Base-by-base conservation (phyloP, 73 alveolate species). In the Tetrahymena malaccensis region DNA sequence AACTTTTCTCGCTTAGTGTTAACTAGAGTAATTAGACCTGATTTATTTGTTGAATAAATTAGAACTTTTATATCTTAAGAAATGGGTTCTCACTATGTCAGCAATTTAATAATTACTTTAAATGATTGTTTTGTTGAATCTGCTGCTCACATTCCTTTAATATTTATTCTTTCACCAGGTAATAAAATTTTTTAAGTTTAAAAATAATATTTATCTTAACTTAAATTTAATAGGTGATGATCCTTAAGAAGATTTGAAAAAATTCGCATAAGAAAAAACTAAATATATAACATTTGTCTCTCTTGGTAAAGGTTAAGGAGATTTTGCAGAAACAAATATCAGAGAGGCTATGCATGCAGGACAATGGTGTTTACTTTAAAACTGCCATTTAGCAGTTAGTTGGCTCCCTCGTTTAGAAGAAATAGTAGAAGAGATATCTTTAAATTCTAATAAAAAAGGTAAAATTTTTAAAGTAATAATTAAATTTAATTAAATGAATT, bases 361-460 rank as follows among this genome's bases (percentile, higher is more conserved):
- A 84, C 95, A 97, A 25, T 99, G 99, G 99, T 99, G 98, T n/a
- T 97, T 99, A 40, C 97, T 99, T 55, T 99, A 99, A 96, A 99
- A 99, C 96, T 98, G 99, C 95, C 99, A 99, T 94, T 97, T 99
- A 40, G 99, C 99, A 25, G 98, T 98, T 85, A 96, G 99, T 95
- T 99, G 99, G 99, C 97, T 99, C 99, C 98, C 99, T 15, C 97
- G 97, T 96, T 96, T 98, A 4, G 99, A 99, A 96, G 98, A 98
- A 97, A 98, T 98, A 34, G 97, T 98, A 43, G 99, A 98, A 93
- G 98, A 98, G 43, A 70, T 70, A 1, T n/a, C 89, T 9, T 70
- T 70, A 70, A 70, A 70, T 70, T 70, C 89, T 96, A 98, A 31
- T 98, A 96, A n/a, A 98, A 97, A 95, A 98, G 98, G 85, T 97